phyloP scores from a whole-genome alignment of 2,329 filamentous ascomycete genomes.

The Neurospora crassa region DNA sequence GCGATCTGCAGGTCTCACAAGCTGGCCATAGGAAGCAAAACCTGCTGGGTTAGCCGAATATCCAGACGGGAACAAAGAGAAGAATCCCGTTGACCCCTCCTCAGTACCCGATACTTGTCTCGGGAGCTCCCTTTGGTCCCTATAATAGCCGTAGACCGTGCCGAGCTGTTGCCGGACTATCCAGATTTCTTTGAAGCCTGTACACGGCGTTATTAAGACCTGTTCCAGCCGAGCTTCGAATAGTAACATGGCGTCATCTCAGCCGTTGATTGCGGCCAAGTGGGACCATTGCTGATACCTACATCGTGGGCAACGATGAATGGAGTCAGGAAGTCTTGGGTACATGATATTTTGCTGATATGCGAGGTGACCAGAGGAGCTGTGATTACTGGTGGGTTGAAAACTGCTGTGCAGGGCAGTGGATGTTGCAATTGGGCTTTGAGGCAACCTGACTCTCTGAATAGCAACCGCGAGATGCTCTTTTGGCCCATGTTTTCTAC shows the following conservation, averaged over 20 bases:
- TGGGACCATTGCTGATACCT: background rate
- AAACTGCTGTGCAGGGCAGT: background rate
- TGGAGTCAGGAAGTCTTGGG: background rate
- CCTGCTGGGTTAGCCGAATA: background rate
- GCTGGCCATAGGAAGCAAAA: conserved; percentile 7
- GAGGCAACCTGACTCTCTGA: background rate
- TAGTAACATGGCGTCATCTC: background rate
- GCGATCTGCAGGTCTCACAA: conserved; percentile 11
- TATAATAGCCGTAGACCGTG: background rate
- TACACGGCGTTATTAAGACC: background rate
- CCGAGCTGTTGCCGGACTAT: background rate
- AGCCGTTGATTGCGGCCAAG: background rate
- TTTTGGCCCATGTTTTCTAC: background rate
- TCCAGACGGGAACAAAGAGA: background rate
- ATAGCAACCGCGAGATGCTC: background rate
- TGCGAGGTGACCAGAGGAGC: background rate
- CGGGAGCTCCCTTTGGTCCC: background rate
- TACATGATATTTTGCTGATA: background rate
- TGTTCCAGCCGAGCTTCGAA: background rate
- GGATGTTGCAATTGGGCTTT: background rate
- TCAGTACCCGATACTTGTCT: background rate
- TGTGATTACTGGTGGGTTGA: background rate
- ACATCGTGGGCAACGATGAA: background rate
- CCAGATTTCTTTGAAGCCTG: background rate
- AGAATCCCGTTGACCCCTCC: background rate